phyloP scores from a whole-genome alignment of 2,329 filamentous ascomycete species.

The Calonectria honghensis region DNA sequence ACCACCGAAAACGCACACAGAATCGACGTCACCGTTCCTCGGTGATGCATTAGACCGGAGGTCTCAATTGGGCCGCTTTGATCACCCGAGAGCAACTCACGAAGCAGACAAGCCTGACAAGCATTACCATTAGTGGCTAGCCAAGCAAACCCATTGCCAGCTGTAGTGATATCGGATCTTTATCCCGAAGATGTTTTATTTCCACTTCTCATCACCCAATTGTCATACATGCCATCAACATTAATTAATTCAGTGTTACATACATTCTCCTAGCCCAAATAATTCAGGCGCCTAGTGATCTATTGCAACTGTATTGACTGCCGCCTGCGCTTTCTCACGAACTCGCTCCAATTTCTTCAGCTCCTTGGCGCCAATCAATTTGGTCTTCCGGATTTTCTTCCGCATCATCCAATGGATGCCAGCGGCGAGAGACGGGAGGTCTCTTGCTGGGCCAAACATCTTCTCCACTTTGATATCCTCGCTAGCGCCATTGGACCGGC shows the following conservation, averaged over 20 bases:
- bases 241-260: not conserved
- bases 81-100: not conserved
- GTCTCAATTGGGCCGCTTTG: slow-evolving; percentile 26
- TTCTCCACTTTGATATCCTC: slow-evolving; percentile 77
- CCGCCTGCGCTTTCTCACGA: slow-evolving; percentile 58
- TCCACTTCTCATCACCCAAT: not conserved
- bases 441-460: slow-evolving; percentile 79
- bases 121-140: slow-evolving; percentile 9
- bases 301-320: slow-evolving; percentile 51
- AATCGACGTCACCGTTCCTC: slow-evolving; percentile 50
- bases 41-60: slow-evolving; percentile 35
- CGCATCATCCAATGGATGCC: slow-evolving; percentile 88
- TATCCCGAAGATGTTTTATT: slow-evolving; percentile 18
- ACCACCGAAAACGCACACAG: slow-evolving; percentile 26
- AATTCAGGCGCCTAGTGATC: slow-evolving; percentile 34
- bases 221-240: not conserved
- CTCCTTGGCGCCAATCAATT: slow-evolving; percentile 70
- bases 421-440: slow-evolving; percentile 80
- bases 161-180: slow-evolving; percentile 10
- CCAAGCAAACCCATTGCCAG: slow-evolving; percentile 9
- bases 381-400: slow-evolving; percentile 82
- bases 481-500: slow-evolving; percentile 66
- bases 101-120: slow-evolving; percentile 8
- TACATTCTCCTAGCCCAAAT: not conserved
- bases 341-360: slow-evolving; percentile 64